These are phyloP conservation scores for Oxyria digyna DNA, from an alignment of 148 eudicot species.

Conservation along the genomic window DNA sequence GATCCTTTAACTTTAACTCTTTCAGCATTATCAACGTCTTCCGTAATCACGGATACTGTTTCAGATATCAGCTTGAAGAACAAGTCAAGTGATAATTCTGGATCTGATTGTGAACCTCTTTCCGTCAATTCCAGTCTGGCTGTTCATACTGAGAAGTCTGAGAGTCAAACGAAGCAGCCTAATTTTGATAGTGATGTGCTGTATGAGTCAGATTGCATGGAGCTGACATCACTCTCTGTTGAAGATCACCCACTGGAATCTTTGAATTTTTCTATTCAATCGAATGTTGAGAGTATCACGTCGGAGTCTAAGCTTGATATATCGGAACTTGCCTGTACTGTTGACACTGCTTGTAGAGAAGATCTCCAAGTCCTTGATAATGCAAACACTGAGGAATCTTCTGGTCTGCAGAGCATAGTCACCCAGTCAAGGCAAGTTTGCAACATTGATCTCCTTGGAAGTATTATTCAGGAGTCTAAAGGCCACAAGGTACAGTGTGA, in stretches of 20 bases:
- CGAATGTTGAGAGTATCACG: constrained; percentile 12
- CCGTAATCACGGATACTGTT: background rate
- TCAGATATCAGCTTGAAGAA: background rate
- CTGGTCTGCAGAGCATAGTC: constrained; percentile 21
- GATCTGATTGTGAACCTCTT: background rate
- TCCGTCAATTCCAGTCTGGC: background rate
- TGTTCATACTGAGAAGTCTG: background rate
- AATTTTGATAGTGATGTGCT: background rate
- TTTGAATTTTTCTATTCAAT: constrained; percentile 14
- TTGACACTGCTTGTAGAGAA: constrained; percentile 13
- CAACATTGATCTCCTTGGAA: constrained; percentile 45
- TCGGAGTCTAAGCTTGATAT: constrained; percentile 13
- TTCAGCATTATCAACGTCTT: constrained; percentile 4
- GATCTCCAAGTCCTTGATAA: constrained; percentile 17
- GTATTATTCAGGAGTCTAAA: constrained; percentile 52
- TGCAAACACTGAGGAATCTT: constrained; percentile 14
- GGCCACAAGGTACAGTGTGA: constrained; percentile 47
- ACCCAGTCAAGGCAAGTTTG: constrained; percentile 48
- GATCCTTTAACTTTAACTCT: background rate
- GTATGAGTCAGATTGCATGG: constrained; percentile 4
- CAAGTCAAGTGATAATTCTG: background rate
- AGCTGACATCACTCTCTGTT: constrained; percentile 5
- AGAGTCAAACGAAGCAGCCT: background rate
- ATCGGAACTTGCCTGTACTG: constrained; percentile 12
- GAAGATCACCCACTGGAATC: constrained; percentile 10